These are phyloP conservation scores for Apiotrichum mycotoxinovorans DNA, from an alignment of 1,284 basidiomycete species.

Conservation along the genomic window DNA sequence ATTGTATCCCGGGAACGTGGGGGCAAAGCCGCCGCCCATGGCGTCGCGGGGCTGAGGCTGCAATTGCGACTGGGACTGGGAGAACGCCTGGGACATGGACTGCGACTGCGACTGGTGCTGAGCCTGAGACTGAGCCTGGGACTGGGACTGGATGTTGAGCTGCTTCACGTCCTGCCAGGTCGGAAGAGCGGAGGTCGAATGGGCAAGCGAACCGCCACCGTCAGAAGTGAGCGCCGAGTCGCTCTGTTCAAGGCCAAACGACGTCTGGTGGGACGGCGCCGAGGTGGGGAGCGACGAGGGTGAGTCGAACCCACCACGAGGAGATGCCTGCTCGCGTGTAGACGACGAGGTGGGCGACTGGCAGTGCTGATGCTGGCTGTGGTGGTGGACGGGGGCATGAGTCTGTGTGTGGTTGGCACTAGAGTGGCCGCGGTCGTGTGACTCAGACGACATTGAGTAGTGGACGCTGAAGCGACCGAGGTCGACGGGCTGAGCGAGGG, in stretches of 20 bases:
- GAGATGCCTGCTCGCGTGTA: not conserved
- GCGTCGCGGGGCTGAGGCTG: not conserved
- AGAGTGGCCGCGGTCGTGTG: not conserved
- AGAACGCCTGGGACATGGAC: not conserved
- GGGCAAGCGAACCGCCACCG: not conserved
- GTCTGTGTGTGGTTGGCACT: not conserved
- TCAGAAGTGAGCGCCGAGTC: not conserved
- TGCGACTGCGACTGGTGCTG: not conserved
- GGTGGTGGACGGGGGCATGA: not conserved
- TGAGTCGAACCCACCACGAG: not conserved
- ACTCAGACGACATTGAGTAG: slow-evolving; percentile 1
- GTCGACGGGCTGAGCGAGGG: slow-evolving; percentile 11
- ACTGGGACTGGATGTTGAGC: no score
- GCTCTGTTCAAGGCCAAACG: not conserved
- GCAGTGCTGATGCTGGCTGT: not conserved
- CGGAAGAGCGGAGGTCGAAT: not conserved
- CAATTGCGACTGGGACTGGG: not conserved
- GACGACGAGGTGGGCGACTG: not conserved
- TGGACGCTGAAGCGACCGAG: slow-evolving; percentile 1
- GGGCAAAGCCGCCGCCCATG: not conserved
- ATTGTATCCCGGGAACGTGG: not conserved
- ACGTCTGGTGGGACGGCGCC: not conserved
- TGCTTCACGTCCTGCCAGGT: not conserved
- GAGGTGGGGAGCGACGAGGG: not conserved
- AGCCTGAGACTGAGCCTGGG: not conserved